A percentile compares a stretch with the other conserved stretches of the same genome.
Evolutionary conservation across 371 early-diverging fungal species (phyloP).

Genomic region (Mortierella sp.): DNA sequence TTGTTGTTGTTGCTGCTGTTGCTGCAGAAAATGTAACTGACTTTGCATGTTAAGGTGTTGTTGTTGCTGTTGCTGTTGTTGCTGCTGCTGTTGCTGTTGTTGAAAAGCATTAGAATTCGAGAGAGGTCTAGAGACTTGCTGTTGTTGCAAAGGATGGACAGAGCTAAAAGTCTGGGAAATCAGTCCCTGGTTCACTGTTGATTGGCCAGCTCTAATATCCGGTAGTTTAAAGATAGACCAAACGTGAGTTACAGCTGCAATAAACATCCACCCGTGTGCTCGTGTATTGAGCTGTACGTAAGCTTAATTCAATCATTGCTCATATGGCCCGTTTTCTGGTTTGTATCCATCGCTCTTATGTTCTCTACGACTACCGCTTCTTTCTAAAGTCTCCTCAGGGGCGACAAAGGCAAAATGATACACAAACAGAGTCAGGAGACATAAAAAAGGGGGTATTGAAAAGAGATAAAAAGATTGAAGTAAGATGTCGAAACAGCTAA

Average conservation of each 20-base stretch:
- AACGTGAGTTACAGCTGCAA: background rate
- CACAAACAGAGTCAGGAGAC: background rate
- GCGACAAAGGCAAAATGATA: constrained; percentile 7
- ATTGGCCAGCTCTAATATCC: constrained; percentile 18
- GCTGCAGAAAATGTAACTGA: constrained; percentile 15
- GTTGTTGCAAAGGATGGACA: constrained; percentile 43
- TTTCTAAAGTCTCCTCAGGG: constrained; percentile 12
- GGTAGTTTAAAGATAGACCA: background rate
- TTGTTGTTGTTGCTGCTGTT: constrained; percentile 43
- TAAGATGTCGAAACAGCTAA: background rate
- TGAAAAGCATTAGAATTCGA: constrained; percentile 18
- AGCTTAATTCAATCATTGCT: constrained; percentile 3
- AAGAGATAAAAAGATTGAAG: background rate
- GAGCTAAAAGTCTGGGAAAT: constrained; percentile 31
- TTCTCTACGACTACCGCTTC: background rate
- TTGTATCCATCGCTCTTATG: background rate
- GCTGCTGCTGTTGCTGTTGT: constrained; percentile 28
- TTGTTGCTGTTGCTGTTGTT: constrained; percentile 34
- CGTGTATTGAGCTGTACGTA: background rate
- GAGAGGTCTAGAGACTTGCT: constrained; percentile 25
- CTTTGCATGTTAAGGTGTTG: constrained; percentile 19
- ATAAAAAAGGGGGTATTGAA: constrained; percentile 4
- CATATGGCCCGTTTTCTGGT: background rate
- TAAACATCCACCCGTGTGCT: background rate
- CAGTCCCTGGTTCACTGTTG: constrained; percentile 20